These are phyloP conservation scores for Umbelopsis sp. DNA, from an alignment of 192 early-diverging fungal genomes.

Conservation along the genomic window DNA sequence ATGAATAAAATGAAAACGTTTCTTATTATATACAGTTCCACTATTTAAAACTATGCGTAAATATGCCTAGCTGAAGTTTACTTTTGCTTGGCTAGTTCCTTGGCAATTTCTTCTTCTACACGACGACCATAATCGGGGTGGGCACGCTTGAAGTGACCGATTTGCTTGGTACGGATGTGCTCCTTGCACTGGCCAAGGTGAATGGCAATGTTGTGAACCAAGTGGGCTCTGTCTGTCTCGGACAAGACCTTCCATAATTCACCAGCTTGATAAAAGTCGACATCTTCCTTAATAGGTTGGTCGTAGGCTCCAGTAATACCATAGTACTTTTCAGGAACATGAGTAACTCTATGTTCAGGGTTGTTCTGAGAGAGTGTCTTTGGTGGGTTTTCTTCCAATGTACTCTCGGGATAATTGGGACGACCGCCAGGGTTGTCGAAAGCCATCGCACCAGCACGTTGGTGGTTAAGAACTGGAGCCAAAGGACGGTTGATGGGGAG, in stretches of 20 bases:
- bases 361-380: neutral
- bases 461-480: constrained; percentile 63
- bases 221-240: constrained; percentile 59
- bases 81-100: constrained; percentile 14
- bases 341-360: constrained; percentile 28
- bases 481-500: constrained; percentile 82
- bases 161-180: constrained; percentile 70
- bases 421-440: constrained; percentile 61
- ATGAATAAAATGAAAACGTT: too few species aligned
- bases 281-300: constrained; percentile 37
- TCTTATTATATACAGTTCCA: too few species aligned
- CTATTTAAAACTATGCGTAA: too few species aligned
- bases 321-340: constrained; percentile 42
- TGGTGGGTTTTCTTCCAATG: neutral
- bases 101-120: constrained; percentile 54
- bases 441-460: constrained; percentile 75
- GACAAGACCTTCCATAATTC: constrained; percentile 68
- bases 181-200: constrained; percentile 64
- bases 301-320: constrained; percentile 50
- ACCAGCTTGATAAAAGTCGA: constrained; percentile 69
- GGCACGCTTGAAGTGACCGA: constrained; percentile 71
- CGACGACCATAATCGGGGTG: constrained; percentile 74
- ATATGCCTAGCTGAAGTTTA: neutral
- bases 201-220: constrained; percentile 64
- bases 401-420: constrained; percentile 58